Evolutionary conservation across 352 stramenopile genomes (phyloP).

Genomic region (Globisporangium paddicum): DNA sequence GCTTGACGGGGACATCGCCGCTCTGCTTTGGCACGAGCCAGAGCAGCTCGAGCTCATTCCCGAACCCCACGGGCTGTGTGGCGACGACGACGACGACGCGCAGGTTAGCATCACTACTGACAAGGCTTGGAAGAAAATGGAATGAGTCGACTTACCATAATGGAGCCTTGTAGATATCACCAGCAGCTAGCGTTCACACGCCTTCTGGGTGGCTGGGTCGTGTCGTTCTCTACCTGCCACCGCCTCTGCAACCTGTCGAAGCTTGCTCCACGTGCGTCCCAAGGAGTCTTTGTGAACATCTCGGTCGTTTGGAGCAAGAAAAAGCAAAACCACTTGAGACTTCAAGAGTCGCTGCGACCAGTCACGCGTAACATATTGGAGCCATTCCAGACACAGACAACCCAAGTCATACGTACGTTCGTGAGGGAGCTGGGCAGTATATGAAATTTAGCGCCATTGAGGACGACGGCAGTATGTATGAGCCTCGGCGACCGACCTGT

Average conservation of each 20-base stretch:
- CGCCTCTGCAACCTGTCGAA: neutral
- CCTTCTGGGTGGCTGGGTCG: too few species aligned
- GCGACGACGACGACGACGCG: neutral
- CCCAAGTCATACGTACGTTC: neutral
- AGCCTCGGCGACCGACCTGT: too few species aligned
- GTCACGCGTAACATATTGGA: neutral
- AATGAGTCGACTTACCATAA: neutral
- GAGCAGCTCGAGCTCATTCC: conserved; percentile 81
- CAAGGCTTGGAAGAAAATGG: neutral
- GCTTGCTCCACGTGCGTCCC: neutral
- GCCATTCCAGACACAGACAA: neutral
- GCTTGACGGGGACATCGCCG: conserved; percentile 91
- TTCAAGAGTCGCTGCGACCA: conserved; percentile 7
- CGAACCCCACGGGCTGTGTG: conserved; percentile 78
- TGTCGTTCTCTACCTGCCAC: too few species aligned
- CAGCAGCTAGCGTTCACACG: neutral
- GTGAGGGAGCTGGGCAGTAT: neutral
- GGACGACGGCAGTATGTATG: too few species aligned
- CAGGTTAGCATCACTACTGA: neutral
- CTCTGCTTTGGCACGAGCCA: conserved; percentile 89
- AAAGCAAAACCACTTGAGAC: conserved; percentile 7
- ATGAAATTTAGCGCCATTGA: neutral
- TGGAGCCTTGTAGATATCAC: neutral
- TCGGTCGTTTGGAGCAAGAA: too few species aligned
- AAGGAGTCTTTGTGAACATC: too few species aligned